Percentiles rank a stretch among this genome's conserved stretches.
Conservation (phyloP, 164 flowering plant species). For the Taxillus chinensis region DNA sequence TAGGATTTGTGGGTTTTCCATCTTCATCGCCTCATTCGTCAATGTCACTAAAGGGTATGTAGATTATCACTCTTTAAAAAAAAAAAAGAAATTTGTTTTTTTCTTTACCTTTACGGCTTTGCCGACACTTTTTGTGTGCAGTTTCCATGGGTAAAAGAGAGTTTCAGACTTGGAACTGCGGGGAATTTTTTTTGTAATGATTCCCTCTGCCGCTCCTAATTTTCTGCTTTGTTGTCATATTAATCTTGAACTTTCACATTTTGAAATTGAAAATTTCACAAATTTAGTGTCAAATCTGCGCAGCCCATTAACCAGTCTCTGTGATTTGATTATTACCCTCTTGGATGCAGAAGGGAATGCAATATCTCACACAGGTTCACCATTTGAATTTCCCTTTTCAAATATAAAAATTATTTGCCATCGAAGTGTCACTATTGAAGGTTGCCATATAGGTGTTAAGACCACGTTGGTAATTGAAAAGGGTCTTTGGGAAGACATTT, state of each 20-base stretch:
- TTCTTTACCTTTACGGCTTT: neutral
- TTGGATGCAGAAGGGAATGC: constrained; percentile 57
- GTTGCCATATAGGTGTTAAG: constrained; percentile 32
- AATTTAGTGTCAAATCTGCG: constrained; percentile 3
- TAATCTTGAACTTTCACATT: neutral
- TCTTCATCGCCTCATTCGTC: constrained; percentile 30
- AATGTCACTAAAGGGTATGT: constrained; percentile 42
- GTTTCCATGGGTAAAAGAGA: constrained; percentile 74
- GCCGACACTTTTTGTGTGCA: constrained; percentile 17
- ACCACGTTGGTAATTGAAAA: constrained; percentile 54
- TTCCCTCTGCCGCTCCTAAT: neutral
- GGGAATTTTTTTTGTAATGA: constrained; percentile 65
- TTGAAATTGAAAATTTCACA: constrained; percentile 2
- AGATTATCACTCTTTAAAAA: neutral
- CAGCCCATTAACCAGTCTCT: constrained; percentile 64
- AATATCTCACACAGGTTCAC: constrained; percentile 50
- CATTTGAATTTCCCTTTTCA: neutral
- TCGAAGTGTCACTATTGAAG: neutral
- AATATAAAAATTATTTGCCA: no score
- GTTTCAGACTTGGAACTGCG: constrained; percentile 43
- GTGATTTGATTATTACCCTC: constrained; percentile 45
- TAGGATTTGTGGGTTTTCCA: constrained; percentile 46
- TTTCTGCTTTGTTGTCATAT: neutral
- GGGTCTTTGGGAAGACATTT: constrained; percentile 63
- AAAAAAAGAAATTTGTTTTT: neutral